Evolutionary conservation across 768 basidiomycete species (phyloP).

Genomic region (Lentinula detonsa): DNA sequence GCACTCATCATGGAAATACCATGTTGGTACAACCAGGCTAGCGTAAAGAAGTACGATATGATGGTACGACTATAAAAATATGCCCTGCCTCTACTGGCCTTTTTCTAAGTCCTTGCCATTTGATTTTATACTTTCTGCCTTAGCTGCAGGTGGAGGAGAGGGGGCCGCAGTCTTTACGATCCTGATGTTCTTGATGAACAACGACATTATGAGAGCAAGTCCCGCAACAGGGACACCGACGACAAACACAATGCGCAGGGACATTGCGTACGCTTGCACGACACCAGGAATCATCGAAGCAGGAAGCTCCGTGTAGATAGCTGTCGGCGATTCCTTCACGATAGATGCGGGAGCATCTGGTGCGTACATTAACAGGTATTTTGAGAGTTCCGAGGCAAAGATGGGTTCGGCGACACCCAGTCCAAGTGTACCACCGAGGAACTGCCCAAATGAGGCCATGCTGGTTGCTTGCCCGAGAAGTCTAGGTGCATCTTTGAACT

Average conservation of each 20-base stretch:
- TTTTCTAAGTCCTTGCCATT: background rate
- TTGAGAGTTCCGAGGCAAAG: conserved; percentile 6
- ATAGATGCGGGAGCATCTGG: conserved; percentile 8
- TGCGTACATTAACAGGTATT: conserved; percentile 9
- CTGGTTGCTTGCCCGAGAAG: conserved; percentile 11
- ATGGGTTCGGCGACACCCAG: conserved; percentile 11
- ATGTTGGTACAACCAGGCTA: too few relatives aligned
- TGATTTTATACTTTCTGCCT: background rate
- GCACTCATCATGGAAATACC: too few relatives aligned
- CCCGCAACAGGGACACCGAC: conserved; percentile 2
- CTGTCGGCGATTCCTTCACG: conserved; percentile 8
- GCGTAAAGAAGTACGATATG: background rate
- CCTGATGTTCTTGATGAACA: conserved; percentile 4
- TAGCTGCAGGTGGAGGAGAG: background rate
- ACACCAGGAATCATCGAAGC: conserved; percentile 9
- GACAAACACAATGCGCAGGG: background rate
- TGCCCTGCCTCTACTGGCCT: background rate
- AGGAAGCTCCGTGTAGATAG: conserved; percentile 9
- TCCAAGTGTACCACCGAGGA: conserved; percentile 12
- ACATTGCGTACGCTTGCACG: conserved; percentile 4
- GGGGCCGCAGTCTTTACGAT: background rate
- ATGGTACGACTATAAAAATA: background rate
- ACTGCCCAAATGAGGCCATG: conserved; percentile 12
- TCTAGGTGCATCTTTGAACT: conserved; percentile 7
- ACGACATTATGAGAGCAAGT: background rate